Base-by-base conservation (phyloP, 805 yeast species). In the Cyberlindnera mycetangii region DNA sequence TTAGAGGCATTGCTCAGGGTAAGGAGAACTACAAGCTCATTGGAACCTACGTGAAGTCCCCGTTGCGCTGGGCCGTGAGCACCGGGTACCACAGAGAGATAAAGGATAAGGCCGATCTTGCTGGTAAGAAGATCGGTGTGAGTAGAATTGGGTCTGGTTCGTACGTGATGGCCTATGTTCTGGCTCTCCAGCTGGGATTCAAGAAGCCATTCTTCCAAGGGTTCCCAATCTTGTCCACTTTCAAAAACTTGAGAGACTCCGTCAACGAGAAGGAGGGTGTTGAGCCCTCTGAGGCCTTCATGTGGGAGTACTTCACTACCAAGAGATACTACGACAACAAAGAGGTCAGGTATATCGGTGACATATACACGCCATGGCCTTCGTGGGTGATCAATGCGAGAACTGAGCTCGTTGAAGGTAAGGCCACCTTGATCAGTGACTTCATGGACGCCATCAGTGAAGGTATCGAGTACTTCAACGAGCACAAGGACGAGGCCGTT, bases 301-400 rank as follows among this genome's bases (percentile, higher is more conserved):
- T 90, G 96, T 89, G 97, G 97, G 97, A 89, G 59, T 76, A 85
- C 65, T 89, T 89, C 70, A 89, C 97, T 1, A 80, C 90, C 27
- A 89, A 89, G 60, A 79, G 78, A 61, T 89, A 86, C 68, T 88
- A 85, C 62, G 96, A 87, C 58, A 74, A 68, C 44, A 75, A 78
- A 17, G 97, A 89, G 56, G 82, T 90, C 66, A 87, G 85, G 66
- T 71, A 77, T 53, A 81, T 89, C 48, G 97, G 96, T 14, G 87
- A 85, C 52, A 89, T 89, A 45, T 86, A 85, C 66, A 89, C 97
- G 0, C 97, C 97, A 16, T 89, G 97, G 97, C 92, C 97, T 10
- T 85, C 95, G 2, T 89, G 97, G 97, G 90, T 88, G 14, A 73
- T 89, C 39, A 78, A 80, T 17, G 79, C 79, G 5, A 64, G 73